Base-by-base conservation (phyloP, 2,329 filamentous ascomycete species). In the Orbilia javanica region DNA sequence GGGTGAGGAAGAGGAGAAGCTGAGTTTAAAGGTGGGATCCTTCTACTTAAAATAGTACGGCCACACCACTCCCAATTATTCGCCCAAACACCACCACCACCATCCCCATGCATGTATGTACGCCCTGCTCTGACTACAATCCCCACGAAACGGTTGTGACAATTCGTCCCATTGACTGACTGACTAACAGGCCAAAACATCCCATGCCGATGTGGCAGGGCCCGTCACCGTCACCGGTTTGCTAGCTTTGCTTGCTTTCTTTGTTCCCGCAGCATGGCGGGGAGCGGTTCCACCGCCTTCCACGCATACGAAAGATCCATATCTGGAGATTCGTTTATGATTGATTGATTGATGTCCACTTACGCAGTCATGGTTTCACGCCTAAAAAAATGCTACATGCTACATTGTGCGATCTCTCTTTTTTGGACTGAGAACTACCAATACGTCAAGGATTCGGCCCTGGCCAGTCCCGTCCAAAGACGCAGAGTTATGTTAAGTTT, bases 271-370 rank as follows among this genome's bases (percentile, higher is more conserved):
- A 46, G 48, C 70, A 62, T 67, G 42, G 70, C 70, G 70, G 70
- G 68, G 46, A 50, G n/a, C 36, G 34, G 44, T 77, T 77, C 73
- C 66, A 77, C 53, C 73, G 55, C 57, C 66, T 77, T 77, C 73
- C 65, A 76, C 52, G 8, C 50, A 42, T 52, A 48, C 36, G 22
- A 34, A 60, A 60, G 10, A 34, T 60, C 11, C 55, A 39, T 27
- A 42, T 20, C 36, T 42, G 31, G 4, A 50, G 10, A 25, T n/a
- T n/a, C 46, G 20, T 50, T 25, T 25, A n/a, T n/a, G n/a, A n/a
- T n/a, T n/a, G n/a, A n/a, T n/a, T n/a, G n/a, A n/a, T n/a, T 36
- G 52, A 57, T 57, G 55, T 64, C 46, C 63, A 76, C 62, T 46
- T 62, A 60, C 63, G 65, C 72, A 76, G 64, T 53, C 64, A 65